Base-by-base conservation (phyloP, 345 rosid species). In the Orychophragmus violaceus region DNA sequence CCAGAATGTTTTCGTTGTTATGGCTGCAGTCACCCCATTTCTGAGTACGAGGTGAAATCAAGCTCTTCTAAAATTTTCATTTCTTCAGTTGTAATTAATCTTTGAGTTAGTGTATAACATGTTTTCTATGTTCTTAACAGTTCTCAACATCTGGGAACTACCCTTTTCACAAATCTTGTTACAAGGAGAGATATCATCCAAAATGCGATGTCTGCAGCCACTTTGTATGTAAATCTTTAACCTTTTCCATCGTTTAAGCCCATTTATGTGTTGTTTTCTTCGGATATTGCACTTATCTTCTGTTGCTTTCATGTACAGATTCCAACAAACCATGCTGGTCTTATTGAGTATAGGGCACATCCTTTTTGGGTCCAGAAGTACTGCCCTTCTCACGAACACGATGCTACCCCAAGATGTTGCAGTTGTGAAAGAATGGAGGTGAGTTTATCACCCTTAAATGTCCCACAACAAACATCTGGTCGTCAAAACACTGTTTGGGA, bases 391-490 rank as follows among this genome's bases (percentile, higher is more conserved):
- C 99, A 95, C 30, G 99, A 95, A 76, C 86, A 69, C 33, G 98
- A 95, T 72, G 82, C 83, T 39, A 95, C 99, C 66, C 91, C 96
- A 65, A 81, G 97, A 39, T 95, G 99, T 77, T 95, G 99, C 79
- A 91, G 99, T 76, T 95, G 99, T 54, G 99, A 95, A 81, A 84
- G 99, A 76, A 87, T 95, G 99, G 99, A 95, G 97, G 99, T 95
- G 64, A 69, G 79, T 86, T 64, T 18, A 22, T 42, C 41, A 39
- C 51, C 35, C 18, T 10, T 52, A 30, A 48, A 18, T 58, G 54
- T 39, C 24, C 4, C 29, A 1, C 11, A 33, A 33, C 25, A 60
- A 23, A 53, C 44, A 21, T 23, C 16, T 32, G 8, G 8, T 41
- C 74, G 49, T 62, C 27, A 0, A 29, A 41, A 10, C 60, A 42